A percentile compares a stretch with the other conserved stretches of the same genome.
phyloP scores from a whole-genome alignment of 2,329 filamentous ascomycete genomes.

The Arthrobotrys megalospora region DNA sequence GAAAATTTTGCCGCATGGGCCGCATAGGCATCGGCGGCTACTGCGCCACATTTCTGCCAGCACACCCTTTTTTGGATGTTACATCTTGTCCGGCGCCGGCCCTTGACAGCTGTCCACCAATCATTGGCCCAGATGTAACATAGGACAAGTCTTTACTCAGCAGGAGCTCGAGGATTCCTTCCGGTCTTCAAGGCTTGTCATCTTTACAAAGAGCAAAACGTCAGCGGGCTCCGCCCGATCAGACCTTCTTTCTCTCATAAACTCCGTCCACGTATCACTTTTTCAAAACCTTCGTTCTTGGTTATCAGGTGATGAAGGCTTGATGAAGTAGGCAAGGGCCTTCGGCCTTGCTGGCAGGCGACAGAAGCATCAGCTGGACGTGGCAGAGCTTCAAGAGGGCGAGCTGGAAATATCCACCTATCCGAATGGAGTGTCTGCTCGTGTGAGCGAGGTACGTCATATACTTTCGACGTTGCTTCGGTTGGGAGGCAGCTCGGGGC shows the following conservation, averaged over 20 bases:
- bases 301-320: conserved; percentile 47
- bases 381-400: conserved; percentile 48
- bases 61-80: conserved; percentile 29
- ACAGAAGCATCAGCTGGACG: conserved; percentile 48
- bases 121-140: conserved; percentile 52
- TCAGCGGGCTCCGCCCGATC: conserved; percentile 57
- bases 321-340: conserved; percentile 25
- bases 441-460: conserved; percentile 58
- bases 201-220: conserved; percentile 47
- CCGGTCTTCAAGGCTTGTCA: conserved; percentile 37
- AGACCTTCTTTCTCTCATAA: conserved; percentile 35
- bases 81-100: conserved; percentile 21
- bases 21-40: conserved; percentile 31
- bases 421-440: conserved; percentile 55
- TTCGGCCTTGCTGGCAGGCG: conserved; percentile 24
- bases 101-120: conserved; percentile 55
- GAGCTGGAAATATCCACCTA: conserved; percentile 31
- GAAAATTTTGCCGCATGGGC: conserved; percentile 38
- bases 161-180: conserved; percentile 35
- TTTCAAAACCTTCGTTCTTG: conserved; percentile 2
- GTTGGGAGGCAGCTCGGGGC: conserved; percentile 25
- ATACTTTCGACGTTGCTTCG: neutral
- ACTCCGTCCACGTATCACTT: conserved; percentile 23
- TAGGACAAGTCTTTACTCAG: conserved; percentile 39
- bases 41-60: conserved; percentile 56